Evolutionary conservation across 257 asterid species (phyloP), one percentile per base, ranked within the genome.

Genomic region (Jacaranda copaia): DNA sequence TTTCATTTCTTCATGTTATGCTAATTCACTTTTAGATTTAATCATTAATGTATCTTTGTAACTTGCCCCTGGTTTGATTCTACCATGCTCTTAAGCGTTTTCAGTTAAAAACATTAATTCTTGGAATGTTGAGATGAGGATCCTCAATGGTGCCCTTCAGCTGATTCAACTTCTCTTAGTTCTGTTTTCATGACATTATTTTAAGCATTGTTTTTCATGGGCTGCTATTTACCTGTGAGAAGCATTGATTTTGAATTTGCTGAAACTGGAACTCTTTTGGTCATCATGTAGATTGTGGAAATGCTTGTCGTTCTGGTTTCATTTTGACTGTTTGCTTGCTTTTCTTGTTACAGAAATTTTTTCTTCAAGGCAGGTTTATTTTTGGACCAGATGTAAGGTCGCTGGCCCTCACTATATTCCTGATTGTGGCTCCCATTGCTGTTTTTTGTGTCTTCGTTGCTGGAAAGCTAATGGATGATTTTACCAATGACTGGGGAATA

Each of bases 371-470:
- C 81, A 92, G 99, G 83, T 91, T 94, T 85, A 76, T 94, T 63
- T 94, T 94, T 82, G 99, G 99, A 70, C 98, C 98, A 14, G 99
- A 94, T 76, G 98, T 89, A 68, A 89, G 98, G 84, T 92, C 99
- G 12, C 79, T 92, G 83, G 93, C 87, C 11, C 89, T 94, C 77
- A 92, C 98, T 57, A 83, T 92, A 81, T 84, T 92, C 78, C 92
- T 94, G 75, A 92, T 94, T 58, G 96, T 91, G 53, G 99, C 95
- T 65, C 99, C 99, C 4, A 85, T 92, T 11, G 73, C 93, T 48
- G 82, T 87, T 62, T 92, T 94, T 83, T 94, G 99, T 78, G 87
- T 86, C 81, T 94, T 94, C 85, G 96, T 94, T 81, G 99, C 96
- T 77, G 79, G 90, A 84, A 92, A 94, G 88, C 88, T 92, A 72